These are phyloP conservation scores for Trichosporon sp. DNA, from an alignment of 1,284 basidiomycete genomes.

Conservation along the genomic window DNA sequence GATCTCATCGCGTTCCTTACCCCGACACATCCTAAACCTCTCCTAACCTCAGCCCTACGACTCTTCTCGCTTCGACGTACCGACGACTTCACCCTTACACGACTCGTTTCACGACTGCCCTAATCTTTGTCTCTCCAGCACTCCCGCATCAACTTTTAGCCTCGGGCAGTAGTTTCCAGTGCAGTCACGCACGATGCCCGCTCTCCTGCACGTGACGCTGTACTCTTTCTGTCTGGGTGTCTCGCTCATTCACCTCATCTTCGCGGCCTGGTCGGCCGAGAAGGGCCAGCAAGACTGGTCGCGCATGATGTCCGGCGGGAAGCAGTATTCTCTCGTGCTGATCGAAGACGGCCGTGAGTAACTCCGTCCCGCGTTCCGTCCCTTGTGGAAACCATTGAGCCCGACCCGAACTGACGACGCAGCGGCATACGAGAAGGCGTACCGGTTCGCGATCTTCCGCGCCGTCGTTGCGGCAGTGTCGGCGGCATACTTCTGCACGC, in stretches of 20 bases:
- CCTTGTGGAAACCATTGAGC: neutral
- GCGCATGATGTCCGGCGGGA: neutral
- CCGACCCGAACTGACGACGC: neutral
- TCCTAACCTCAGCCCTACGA: neutral
- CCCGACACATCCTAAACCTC: neutral
- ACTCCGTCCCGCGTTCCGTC: neutral
- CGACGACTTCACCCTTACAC: neutral
- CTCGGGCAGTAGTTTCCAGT: neutral
- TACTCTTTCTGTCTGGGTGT: constrained; percentile 14
- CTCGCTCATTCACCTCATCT: neutral
- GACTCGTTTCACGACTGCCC: neutral
- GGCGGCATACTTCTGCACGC: neutral
- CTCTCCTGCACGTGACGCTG: constrained; percentile 12
- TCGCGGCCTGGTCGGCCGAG: constrained; percentile 9
- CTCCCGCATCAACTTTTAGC: neutral
- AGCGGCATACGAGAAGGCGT: constrained; percentile 1
- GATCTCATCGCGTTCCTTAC: neutral
- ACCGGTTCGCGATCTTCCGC: constrained; percentile 16
- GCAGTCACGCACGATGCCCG: constrained; percentile 1
- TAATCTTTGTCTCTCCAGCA: too few relatives aligned
- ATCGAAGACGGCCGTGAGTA: constrained; percentile 9
- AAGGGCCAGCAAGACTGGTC: neutral
- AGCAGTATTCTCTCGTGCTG: neutral
- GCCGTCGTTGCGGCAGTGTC: neutral
- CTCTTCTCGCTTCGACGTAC: neutral